Conservation (phyloP, 768 basidiomycete genomes). For the Tulasnella sp. region DNA sequence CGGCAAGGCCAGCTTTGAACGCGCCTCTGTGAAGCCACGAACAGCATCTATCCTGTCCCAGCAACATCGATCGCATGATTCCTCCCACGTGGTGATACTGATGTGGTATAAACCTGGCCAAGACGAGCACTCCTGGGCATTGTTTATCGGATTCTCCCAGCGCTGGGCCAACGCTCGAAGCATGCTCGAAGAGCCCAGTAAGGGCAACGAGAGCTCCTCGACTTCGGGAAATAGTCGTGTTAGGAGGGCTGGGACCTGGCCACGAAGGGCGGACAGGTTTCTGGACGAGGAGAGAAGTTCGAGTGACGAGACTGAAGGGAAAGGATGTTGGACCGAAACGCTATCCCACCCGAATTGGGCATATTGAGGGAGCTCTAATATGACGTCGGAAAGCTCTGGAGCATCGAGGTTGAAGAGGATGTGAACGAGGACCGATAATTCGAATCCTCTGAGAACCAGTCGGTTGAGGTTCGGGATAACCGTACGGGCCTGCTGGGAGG, state of each 20-base stretch:
- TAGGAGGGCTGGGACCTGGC: neutral
- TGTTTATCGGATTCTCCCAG: neutral
- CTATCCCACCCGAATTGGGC: neutral
- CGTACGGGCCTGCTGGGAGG: neutral
- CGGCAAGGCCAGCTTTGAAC: neutral
- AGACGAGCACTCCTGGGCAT: neutral
- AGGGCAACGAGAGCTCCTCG: neutral
- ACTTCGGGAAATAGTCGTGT: neutral
- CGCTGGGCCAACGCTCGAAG: neutral
- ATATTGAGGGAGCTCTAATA: neutral
- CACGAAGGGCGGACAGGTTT: neutral
- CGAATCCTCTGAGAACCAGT: neutral
- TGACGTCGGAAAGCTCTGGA: neutral
- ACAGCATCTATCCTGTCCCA: neutral
- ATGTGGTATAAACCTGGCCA: neutral
- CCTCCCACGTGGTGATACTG: neutral
- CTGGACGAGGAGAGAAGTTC: neutral
- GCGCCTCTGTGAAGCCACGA: neutral
- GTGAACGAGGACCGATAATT: neutral
- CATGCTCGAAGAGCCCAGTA: neutral
- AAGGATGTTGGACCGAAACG: neutral
- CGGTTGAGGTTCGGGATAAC: neutral
- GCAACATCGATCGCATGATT: neutral
- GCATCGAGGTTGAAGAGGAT: neutral
- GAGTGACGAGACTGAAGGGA: neutral